Conservation (phyloP, 495 filamentous ascomycete species). For the Apiosordaria backusii region DNA sequence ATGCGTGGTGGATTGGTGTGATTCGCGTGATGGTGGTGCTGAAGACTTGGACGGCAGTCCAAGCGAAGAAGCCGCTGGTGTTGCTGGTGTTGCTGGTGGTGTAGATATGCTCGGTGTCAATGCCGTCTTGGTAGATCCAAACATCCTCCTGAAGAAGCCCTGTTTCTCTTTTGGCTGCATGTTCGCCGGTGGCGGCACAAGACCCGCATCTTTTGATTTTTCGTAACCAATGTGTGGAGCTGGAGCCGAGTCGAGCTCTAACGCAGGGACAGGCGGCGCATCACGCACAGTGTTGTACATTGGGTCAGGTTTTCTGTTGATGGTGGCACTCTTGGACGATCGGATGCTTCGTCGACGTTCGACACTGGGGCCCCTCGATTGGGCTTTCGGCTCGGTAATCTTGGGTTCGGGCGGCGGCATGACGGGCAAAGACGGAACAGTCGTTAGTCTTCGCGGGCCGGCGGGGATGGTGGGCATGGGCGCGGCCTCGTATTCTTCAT, state of each 20-base stretch:
- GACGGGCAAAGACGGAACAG: constrained; percentile 46
- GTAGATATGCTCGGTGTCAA: constrained; percentile 19
- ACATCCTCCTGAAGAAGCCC: constrained; percentile 91
- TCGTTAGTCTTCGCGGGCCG: constrained; percentile 60
- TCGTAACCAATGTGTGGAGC: constrained; percentile 56
- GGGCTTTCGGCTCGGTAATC: constrained; percentile 28
- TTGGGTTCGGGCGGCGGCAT: constrained; percentile 38
- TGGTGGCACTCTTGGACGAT: constrained; percentile 56
- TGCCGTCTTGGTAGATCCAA: constrained; percentile 56
- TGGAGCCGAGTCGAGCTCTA: constrained; percentile 47
- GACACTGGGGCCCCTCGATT: constrained; percentile 21
- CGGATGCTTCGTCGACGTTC: constrained; percentile 61
- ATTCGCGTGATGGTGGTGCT: constrained; percentile 47
- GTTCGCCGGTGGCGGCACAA: constrained; percentile 29
- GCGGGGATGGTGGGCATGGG: constrained; percentile 83
- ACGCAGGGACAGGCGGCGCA: constrained; percentile 29
- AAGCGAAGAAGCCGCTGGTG: constrained; percentile 16
- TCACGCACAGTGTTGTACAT: constrained; percentile 25
- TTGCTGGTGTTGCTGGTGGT: constrained; percentile 16
- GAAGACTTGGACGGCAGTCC: constrained; percentile 37
- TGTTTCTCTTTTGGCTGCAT: constrained; percentile 61
- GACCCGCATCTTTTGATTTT: constrained; percentile 49
- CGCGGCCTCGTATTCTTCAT: constrained; percentile 68
- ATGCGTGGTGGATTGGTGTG: constrained; percentile 43
- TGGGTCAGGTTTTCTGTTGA: constrained; percentile 34